Evolutionary conservation across 2,329 filamentous ascomycete species (phyloP).

Genomic region (Calonectria ilicicola): DNA sequence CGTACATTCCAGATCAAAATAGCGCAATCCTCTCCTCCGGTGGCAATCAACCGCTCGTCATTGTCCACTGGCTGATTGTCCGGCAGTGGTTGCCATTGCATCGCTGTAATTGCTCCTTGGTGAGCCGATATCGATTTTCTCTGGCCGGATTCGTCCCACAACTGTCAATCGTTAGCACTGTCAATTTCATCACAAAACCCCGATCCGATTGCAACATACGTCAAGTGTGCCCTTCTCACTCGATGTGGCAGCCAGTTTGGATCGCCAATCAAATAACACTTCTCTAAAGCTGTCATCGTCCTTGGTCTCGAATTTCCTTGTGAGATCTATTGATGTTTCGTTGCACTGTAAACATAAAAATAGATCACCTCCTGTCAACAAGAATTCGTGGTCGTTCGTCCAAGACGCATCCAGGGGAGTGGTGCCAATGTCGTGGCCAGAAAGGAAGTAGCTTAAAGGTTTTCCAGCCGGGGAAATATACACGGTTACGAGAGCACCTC

Average conservation of each 20-base stretch:
- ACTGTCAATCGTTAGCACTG: constrained; percentile 49
- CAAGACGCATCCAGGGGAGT: constrained; percentile 70
- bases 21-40: constrained; percentile 71
- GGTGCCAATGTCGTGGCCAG: constrained; percentile 61
- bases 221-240: constrained; percentile 71
- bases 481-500: constrained; percentile 67
- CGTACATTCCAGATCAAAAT: constrained; percentile 73
- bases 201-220: constrained; percentile 55
- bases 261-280: constrained; percentile 67
- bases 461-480: constrained; percentile 59
- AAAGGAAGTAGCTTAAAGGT: constrained; percentile 61
- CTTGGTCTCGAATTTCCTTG: constrained; percentile 64
- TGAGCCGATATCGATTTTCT: constrained; percentile 69
- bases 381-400: constrained; percentile 69
- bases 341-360: constrained; percentile 62
- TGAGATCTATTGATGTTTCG: constrained; percentile 58
- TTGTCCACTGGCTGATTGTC: constrained; percentile 50
- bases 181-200: background rate
- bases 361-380: constrained; percentile 69
- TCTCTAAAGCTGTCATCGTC: constrained; percentile 66
- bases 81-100: constrained; percentile 70
- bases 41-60: constrained; percentile 70
- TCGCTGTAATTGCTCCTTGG: constrained; percentile 66
- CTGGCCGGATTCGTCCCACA: constrained; percentile 67
- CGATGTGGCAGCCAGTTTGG: constrained; percentile 68